Base-by-base conservation (phyloP, 2,329 filamentous ascomycete species). In the Cladophialophora yegresii region DNA sequence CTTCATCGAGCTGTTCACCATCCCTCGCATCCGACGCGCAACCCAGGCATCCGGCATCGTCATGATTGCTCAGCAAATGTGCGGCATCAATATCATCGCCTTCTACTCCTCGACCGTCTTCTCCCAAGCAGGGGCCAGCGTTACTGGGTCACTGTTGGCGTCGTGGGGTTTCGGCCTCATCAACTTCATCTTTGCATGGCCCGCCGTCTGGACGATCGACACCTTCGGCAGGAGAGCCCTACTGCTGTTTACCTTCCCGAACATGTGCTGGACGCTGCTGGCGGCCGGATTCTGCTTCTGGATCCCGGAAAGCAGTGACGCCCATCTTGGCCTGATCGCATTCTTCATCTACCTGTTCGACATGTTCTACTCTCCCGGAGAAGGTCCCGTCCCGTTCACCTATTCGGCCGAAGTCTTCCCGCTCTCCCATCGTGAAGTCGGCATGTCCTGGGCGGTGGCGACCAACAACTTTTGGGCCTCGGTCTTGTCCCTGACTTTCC, bases 51-150 rank as follows among this genome's bases (percentile, higher is more conserved):
- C 90, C 0, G 90, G 87, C 68, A 86, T 87, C 1, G 90, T 93
- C 69, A 96, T 96, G 91, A 87, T 90, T 71, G 87, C 86, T 0
- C 88, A 90, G 75, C 87, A 90, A 75, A 87, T 89, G 83, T 89
- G 87, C 70, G 84, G 84, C 77, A 82, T 89, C 75, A 90, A 91
- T 73, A 89, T 91, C 62, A 89, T 92, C 61, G 87, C 89, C 0
- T 92, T 92, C 75, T 92, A 92, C 76, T 89, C 85, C 0, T 87
- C 86, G 0, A 87, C 86, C 2, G 75, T 82, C 53, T 82, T 83
- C 58, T 60, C 61, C 5, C 74, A 87, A 0, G 83, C 87, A 1
- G 87, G 87, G 4, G 84, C 85, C 40, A 75, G 65, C 49, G 75
- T 81, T 1, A 83, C 83, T 54, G 77, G 83, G 36, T 86, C 89